Evolutionary conservation across 2,329 filamentous ascomycete genomes (phyloP).

Genomic region (Akanthomyces lecanii): DNA sequence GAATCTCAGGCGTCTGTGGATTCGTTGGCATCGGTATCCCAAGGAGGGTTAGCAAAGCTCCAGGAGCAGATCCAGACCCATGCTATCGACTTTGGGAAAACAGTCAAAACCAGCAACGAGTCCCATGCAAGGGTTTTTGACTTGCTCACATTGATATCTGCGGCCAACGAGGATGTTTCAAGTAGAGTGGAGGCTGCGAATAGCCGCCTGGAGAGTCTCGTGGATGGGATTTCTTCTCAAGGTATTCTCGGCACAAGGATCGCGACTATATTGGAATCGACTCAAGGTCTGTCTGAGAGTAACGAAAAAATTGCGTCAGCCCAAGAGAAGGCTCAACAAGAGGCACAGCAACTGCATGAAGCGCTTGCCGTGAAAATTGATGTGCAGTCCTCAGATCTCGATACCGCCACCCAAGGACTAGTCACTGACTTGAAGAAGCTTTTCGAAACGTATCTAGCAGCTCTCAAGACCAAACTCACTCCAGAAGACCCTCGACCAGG

Average conservation of each 20-base stretch:
- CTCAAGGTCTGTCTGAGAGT: not conserved
- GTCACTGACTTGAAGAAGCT: not conserved
- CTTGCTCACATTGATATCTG: not conserved
- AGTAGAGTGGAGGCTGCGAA: conserved; percentile 4
- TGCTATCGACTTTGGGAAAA: not conserved
- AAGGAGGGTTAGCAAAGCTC: not conserved
- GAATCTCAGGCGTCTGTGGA: not conserved
- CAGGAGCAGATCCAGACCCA: not conserved
- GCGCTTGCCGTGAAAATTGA: not conserved
- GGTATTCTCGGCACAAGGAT: not conserved
- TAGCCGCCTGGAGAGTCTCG: conserved; percentile 4
- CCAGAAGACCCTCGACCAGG: not conserved
- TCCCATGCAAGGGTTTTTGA: not conserved
- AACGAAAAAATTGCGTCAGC: not conserved
- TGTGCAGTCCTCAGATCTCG: not conserved
- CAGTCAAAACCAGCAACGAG: not conserved
- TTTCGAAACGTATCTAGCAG: not conserved
- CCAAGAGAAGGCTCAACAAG: not conserved
- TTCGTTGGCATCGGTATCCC: not conserved
- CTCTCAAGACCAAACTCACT: not conserved
- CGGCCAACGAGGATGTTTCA: not conserved
- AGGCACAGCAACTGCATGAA: not conserved
- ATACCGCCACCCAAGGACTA: not conserved
- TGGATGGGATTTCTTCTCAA: not conserved
- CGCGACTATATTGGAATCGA: not conserved